Percentiles rank a stretch among this genome's conserved stretches.
Conservation (phyloP, 2,329 filamentous ascomycete species). For the Hymenoscyphus albidus region DNA sequence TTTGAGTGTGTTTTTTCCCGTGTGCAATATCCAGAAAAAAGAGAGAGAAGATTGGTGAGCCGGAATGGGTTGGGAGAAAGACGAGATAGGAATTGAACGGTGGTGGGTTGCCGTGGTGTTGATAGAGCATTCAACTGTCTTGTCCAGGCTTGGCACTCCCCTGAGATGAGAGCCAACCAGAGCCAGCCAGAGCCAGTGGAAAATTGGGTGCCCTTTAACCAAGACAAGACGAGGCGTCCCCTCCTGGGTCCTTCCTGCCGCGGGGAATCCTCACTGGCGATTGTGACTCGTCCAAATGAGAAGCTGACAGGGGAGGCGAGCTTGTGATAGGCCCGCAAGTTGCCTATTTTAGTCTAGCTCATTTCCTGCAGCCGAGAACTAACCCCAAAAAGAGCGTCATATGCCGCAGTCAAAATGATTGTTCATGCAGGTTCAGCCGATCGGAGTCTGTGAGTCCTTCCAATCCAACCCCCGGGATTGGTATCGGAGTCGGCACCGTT, state of each 20-base stretch:
- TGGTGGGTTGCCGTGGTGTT: neutral
- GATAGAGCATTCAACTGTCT: neutral
- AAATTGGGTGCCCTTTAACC: neutral
- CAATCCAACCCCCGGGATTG: too few relatives aligned
- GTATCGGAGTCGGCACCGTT: too few relatives aligned
- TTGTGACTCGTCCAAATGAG: neutral
- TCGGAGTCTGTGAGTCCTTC: neutral
- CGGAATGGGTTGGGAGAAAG: neutral
- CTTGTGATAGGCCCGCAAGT: neutral
- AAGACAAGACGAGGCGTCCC: neutral
- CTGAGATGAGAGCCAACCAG: neutral
- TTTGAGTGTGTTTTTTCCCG: neutral
- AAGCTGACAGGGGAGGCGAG: neutral
- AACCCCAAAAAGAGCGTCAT: neutral
- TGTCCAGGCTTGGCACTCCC: neutral
- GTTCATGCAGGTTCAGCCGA: neutral
- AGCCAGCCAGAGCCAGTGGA: neutral
- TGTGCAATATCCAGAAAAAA: neutral
- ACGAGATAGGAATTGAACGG: neutral
- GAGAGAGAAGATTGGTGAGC: neutral
- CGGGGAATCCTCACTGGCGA: neutral
- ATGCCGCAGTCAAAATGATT: neutral
- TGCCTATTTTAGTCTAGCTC: neutral
- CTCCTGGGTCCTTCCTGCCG: neutral
- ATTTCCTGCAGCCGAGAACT: neutral